Evolutionary conservation across 306 rosid genomes (phyloP).

Genomic region (Mimosa bimucronata): DNA sequence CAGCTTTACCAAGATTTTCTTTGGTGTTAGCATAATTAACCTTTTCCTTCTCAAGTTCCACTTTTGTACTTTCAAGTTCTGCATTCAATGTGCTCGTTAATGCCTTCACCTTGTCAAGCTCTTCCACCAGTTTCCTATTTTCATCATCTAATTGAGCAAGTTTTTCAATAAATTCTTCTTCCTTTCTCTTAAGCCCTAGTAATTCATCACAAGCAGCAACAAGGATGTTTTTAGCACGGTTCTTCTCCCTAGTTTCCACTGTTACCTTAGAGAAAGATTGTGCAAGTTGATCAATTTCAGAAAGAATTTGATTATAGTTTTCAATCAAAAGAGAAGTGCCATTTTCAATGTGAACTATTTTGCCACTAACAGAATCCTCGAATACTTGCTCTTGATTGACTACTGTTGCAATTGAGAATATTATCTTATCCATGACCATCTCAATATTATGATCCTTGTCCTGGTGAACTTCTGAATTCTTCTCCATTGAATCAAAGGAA

Average conservation of each 20-base stretch:
- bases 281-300: neutral
- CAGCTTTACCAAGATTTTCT: neutral
- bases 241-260: neutral
- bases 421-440: neutral
- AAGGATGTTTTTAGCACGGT: neutral
- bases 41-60: neutral
- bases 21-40: neutral
- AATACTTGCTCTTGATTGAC: constrained; percentile 1
- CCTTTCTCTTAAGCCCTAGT: neutral
- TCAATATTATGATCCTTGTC: neutral
- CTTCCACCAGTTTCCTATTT: neutral
- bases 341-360: neutral
- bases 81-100: neutral
- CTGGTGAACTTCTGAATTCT: neutral
- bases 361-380: neutral
- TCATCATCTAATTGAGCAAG: neutral
- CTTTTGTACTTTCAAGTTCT: neutral
- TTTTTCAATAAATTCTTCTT: neutral
- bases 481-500: neutral
- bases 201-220: neutral
- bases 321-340: neutral
- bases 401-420: neutral
- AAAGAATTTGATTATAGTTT: neutral
- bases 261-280: neutral
- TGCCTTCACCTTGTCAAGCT: neutral